Base-by-base conservation (phyloP, 306 rosid genomes). In the Medicago lupulina region DNA sequence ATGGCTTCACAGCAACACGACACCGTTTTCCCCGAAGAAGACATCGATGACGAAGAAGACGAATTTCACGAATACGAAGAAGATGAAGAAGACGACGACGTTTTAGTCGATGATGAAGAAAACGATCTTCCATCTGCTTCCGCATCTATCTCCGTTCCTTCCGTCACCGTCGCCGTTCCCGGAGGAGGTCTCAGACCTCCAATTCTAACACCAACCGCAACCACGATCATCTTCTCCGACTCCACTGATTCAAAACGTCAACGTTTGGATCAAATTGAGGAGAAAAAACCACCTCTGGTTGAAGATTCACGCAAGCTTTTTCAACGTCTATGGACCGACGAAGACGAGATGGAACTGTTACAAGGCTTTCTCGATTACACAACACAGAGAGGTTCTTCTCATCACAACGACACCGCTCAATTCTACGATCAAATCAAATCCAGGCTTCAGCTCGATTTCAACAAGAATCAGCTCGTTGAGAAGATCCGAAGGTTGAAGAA, bases 401-500 rank as follows among this genome's bases (percentile, higher is more conserved):
- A 79, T 59, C 87, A 79, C 50, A 84, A 69, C 86, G 82, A 77
- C 80, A 70, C 86, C 50, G 83, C 87, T 21, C 21, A 84, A 70
- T 89, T 84, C 76, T 84, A 89, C 58, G 84, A 84, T 15, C 86
- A 82, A 63, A 86, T 87, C 65, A 84, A 80, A 60, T 87, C 88
- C 2, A 87, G 87, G 79, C 86, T 92, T 19, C 89, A 90, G 78
- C 83, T 77, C 9, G 87, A 87, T 53, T 92, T 86, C 83, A 84
- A 78, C 89, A 88, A 85, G 78, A 83, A 75, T 50, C 91, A 89
- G 73, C 84, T 88, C 21, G 96, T 86, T 1, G 92, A 92, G 80
- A 92, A 92, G 83, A 84, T 92, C 61, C 89, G 93, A 11, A 86
- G 97, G 76, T 17, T 92, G 80, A 92, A 87, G 89, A 89, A 82